Percentiles rank a stretch among this genome's conserved stretches.
Evolutionary conservation across 1,139 yeast species (phyloP).

Genomic region (Pichia sp.): DNA sequence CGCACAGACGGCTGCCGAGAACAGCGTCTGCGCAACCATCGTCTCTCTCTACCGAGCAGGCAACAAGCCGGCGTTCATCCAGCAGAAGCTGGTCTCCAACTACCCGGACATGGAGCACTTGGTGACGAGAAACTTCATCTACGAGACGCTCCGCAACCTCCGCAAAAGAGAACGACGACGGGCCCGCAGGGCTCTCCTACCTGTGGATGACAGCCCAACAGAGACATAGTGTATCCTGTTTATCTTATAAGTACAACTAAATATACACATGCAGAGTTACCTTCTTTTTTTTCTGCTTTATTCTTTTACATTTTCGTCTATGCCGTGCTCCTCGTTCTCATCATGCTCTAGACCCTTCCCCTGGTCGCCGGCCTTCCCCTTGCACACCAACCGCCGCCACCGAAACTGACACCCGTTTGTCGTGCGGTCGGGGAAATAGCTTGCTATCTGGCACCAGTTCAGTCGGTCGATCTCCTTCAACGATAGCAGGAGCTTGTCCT

Average conservation of each 20-base stretch:
- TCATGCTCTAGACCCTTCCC: background rate
- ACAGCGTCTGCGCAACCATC: background rate
- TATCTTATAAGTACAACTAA: background rate
- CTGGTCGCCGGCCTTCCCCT: background rate
- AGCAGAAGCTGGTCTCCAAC: constrained; percentile 33
- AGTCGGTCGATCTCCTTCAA: constrained; percentile 62
- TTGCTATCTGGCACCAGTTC: constrained; percentile 75
- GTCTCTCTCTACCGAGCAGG: constrained; percentile 42
- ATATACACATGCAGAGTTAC: background rate
- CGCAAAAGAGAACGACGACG: background rate
- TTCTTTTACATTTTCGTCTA: background rate
- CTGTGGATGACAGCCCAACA: no score
- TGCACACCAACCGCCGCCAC: constrained; percentile 42
- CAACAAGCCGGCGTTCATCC: constrained; percentile 56
- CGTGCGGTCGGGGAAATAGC: constrained; percentile 59
- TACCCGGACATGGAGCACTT: background rate
- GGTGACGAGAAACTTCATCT: background rate
- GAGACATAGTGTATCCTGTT: no score
- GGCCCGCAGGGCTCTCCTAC: background rate
- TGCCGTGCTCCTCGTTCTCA: background rate
- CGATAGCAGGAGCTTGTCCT: constrained; percentile 56
- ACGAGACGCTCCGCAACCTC: constrained; percentile 3
- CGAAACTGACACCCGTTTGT: constrained; percentile 76
- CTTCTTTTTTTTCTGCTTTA: background rate
- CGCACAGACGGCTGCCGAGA: background rate